phyloP scores from a whole-genome alignment of 257 asterid genomes.

The Echium plantagineum region DNA sequence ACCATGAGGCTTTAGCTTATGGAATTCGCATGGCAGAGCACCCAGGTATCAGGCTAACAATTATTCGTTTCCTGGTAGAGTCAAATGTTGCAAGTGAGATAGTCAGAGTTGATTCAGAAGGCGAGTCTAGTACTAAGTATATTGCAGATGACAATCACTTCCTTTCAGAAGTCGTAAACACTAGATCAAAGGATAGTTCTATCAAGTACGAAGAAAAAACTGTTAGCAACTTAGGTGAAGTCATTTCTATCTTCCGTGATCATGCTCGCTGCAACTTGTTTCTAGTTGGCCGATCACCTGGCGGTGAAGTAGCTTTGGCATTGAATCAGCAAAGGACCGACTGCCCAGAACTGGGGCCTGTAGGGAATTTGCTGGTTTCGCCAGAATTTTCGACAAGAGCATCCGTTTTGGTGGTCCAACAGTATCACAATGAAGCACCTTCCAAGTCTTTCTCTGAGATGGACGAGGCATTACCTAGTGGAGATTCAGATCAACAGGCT shows the following conservation, averaged over 20 bases:
- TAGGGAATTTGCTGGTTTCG: constrained; percentile 27
- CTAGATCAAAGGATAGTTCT: constrained; percentile 6
- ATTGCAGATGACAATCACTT: constrained; percentile 22
- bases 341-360: constrained; percentile 36
- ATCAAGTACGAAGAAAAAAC: constrained; percentile 16
- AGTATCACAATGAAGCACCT: constrained; percentile 11
- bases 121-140: background rate
- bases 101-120: constrained; percentile 13
- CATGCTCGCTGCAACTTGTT: constrained; percentile 28
- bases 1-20: constrained; percentile 44
- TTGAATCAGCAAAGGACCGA: constrained; percentile 15
- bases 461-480: background rate
- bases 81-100: constrained; percentile 10
- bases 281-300: constrained; percentile 34
- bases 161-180: constrained; percentile 13
- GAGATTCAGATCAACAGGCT: background rate
- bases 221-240: constrained; percentile 13
- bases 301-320: constrained; percentile 20
- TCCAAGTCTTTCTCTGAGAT: background rate
- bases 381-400: constrained; percentile 25
- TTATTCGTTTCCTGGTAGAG: constrained; percentile 28
- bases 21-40: constrained; percentile 52
- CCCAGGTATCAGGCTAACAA: constrained; percentile 31
- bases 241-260: constrained; percentile 11
- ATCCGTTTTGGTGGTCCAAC: constrained; percentile 42